These are phyloP conservation scores for Bipolaris oryzae DNA, from an alignment of 2,329 filamentous ascomycete genomes.

Conservation along the genomic window DNA sequence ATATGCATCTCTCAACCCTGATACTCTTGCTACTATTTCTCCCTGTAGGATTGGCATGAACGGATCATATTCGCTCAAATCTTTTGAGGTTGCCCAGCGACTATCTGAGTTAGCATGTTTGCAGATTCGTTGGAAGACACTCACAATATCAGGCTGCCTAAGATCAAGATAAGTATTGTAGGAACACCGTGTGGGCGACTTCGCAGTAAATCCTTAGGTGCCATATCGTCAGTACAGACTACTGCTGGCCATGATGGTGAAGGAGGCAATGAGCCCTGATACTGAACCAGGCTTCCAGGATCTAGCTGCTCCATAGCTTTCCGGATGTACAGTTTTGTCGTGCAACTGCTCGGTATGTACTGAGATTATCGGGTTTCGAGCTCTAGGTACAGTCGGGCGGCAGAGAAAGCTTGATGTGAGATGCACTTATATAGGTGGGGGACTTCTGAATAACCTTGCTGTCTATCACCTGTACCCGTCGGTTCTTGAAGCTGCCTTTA, in stretches of 20 bases:
- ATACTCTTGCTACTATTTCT: background rate
- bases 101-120: constrained; percentile 13
- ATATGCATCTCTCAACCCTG: constrained; percentile 22
- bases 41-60: constrained; percentile 2
- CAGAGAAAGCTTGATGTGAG: background rate
- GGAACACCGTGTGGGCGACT: constrained; percentile 18
- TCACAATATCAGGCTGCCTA: constrained; percentile 24
- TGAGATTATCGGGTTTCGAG: background rate
- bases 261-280: constrained; percentile 2
- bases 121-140: background rate
- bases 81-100: constrained; percentile 24
- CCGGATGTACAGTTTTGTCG: background rate
- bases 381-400: background rate
- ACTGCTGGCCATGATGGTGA: constrained; percentile 26
- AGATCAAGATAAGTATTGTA: constrained; percentile 20
- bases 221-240: constrained; percentile 28
- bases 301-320: background rate
- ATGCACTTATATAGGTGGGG: background rate
- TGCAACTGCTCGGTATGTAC: background rate
- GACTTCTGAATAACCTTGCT: too few relatives aligned
- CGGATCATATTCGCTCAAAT: constrained; percentile 24
- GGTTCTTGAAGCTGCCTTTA: too few relatives aligned
- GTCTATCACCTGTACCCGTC: too few relatives aligned
- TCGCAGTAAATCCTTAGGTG: constrained; percentile 9
- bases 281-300: constrained; percentile 20